phyloP scores from a whole-genome alignment of 2,329 filamentous ascomycete genomes.

The Ophiocordyceps camponoti-rufipedis region DNA sequence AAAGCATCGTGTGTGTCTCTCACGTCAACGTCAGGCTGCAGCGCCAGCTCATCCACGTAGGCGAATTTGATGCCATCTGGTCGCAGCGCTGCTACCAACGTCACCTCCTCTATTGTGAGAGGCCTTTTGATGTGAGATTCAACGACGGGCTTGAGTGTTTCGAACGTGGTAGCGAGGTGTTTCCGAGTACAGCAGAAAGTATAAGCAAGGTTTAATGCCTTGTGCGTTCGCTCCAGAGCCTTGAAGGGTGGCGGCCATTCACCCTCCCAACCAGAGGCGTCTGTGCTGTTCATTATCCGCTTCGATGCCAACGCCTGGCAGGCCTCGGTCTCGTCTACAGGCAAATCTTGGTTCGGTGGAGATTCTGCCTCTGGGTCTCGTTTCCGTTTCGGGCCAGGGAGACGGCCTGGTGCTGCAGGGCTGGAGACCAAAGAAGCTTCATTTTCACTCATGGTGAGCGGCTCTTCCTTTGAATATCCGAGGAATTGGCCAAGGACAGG shows the following conservation, averaged over 20 bases:
- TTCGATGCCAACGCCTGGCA: no score
- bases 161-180: conserved; percentile 79
- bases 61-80: conserved; percentile 65
- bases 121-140: conserved; percentile 61
- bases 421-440: no score
- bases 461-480: no score
- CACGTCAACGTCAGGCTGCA: conserved; percentile 64
- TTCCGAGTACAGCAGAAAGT: conserved; percentile 92
- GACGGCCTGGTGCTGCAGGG: no score
- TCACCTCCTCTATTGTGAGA: conserved; percentile 60
- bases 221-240: conserved; percentile 55
- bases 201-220: conserved; percentile 78
- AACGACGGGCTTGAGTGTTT: conserved; percentile 70
- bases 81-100: conserved; percentile 59
- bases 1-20: conserved; percentile 47
- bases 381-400: no score
- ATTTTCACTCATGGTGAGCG: no score
- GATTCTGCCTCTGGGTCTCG: no score
- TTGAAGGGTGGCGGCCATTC: conserved; percentile 63
- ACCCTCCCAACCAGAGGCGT: background rate
- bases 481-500: no score
- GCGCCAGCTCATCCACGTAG: conserved; percentile 69
- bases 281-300: background rate
- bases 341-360: no score
- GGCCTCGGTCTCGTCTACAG: no score